phyloP scores from a whole-genome alignment of 225 moss, liverwort and hornwort species.

The Marchantia paleacea region DNA sequence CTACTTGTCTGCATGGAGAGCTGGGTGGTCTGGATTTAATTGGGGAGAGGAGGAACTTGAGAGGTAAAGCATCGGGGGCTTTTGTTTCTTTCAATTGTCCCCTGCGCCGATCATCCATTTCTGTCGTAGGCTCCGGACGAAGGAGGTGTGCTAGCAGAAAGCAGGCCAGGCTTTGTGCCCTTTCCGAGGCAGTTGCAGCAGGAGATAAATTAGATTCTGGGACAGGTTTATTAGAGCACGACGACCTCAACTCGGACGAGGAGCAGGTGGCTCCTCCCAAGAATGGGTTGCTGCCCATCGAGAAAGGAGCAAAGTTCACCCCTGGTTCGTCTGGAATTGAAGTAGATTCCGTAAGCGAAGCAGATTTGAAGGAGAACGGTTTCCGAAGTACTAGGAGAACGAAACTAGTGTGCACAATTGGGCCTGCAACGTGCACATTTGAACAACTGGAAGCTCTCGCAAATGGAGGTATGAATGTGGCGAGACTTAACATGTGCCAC shows the following conservation, averaged over 20 bases:
- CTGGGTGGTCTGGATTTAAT: slow-evolving; percentile 3
- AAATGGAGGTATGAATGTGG: slow-evolving; percentile 94
- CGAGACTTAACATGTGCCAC: slow-evolving; percentile 94
- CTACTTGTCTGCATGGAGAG: slow-evolving; percentile 23
- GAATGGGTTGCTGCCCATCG: slow-evolving; percentile 11
- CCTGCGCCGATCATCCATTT: slow-evolving; percentile 15
- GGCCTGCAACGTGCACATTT: slow-evolving; percentile 75
- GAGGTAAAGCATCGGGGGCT: background rate
- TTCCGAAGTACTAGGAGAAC: slow-evolving; percentile 91
- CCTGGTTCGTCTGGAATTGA: slow-evolving; percentile 56
- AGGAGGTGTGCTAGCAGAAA: background rate
- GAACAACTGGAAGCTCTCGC: slow-evolving; percentile 91
- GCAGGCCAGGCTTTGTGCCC: background rate
- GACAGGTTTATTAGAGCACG: slow-evolving; percentile 40
- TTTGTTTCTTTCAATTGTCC: slow-evolving; percentile 24
- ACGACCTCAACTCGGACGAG: slow-evolving; percentile 13
- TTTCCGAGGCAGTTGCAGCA: slow-evolving; percentile 16
- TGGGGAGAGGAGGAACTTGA: slow-evolving; percentile 5
- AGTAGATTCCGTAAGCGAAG: slow-evolving; percentile 78
- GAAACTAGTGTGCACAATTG: slow-evolving; percentile 91
- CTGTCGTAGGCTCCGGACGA: slow-evolving; percentile 6
- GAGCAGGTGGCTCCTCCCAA: background rate
- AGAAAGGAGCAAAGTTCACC: slow-evolving; percentile 22
- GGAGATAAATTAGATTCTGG: slow-evolving; percentile 30
- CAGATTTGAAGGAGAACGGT: slow-evolving; percentile 94